Percentiles rank a stretch among this genome's conserved stretches.
These are phyloP conservation scores for Aspergillus olivimuriae DNA, from an alignment of 495 filamentous ascomycete species.

Conservation along the genomic window DNA sequence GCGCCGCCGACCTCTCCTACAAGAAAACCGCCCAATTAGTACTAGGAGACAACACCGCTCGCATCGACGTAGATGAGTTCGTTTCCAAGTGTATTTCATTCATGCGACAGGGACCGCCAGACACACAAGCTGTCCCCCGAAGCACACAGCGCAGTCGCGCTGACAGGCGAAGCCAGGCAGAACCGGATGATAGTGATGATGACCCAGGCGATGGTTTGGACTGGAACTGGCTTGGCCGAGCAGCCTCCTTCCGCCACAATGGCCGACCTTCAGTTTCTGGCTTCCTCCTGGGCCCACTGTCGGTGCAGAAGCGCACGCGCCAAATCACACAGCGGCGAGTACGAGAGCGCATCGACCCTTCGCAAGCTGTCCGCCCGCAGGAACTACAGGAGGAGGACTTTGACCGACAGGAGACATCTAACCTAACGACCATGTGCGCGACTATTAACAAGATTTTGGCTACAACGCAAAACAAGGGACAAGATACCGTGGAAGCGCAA, in stretches of 20 bases:
- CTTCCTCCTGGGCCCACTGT: slow-evolving; percentile 85
- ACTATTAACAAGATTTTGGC: slow-evolving; percentile 50
- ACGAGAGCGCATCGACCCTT: slow-evolving; percentile 54
- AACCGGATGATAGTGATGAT: slow-evolving; percentile 49
- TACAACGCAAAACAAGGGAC: slow-evolving; percentile 26
- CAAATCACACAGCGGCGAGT: slow-evolving; percentile 59
- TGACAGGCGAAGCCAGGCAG: slow-evolving; percentile 24
- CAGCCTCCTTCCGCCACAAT: slow-evolving; percentile 65
- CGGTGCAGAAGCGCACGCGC: slow-evolving; percentile 75
- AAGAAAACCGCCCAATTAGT: slow-evolving; percentile 66
- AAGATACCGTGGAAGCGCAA: slow-evolving; percentile 26
- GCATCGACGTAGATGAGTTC: slow-evolving; percentile 89
- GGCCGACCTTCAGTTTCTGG: slow-evolving; percentile 70
- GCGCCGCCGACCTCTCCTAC: slow-evolving; percentile 66
- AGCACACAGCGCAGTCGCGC: slow-evolving; percentile 29
- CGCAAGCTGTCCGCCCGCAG: slow-evolving; percentile 61
- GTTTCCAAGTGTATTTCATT: slow-evolving; percentile 84
- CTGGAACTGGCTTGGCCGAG: slow-evolving; percentile 78
- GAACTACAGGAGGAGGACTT: slow-evolving; percentile 67
- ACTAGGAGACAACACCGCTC: slow-evolving; percentile 59
- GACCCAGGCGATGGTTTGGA: slow-evolving; percentile 69
- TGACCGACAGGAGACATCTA: slow-evolving; percentile 62
- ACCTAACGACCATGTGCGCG: slow-evolving; percentile 63
- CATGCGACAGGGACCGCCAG: slow-evolving; percentile 59
- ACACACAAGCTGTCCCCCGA: slow-evolving; percentile 11